Evolutionary conservation across 2,329 filamentous ascomycete genomes (phyloP).

Genomic region (Cordyceps tenuipes): DNA sequence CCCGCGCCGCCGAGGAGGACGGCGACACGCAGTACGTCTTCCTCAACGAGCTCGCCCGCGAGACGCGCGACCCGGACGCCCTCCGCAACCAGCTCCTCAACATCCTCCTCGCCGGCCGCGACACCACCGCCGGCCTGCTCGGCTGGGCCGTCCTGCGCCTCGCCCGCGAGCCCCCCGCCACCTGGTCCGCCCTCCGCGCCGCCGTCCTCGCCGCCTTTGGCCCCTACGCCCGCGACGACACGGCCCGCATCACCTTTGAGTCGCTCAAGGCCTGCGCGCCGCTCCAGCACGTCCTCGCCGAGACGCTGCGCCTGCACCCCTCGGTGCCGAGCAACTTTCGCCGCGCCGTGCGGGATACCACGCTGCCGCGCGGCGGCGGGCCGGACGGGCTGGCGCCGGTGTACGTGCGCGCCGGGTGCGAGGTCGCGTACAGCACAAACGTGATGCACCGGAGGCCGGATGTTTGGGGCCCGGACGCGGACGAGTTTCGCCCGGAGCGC

Average conservation of each 20-base stretch:
- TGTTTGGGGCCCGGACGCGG: conserved; percentile 28
- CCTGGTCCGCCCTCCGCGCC: conserved; percentile 13
- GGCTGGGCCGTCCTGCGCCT: conserved; percentile 17
- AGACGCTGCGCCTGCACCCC: conserved; percentile 27
- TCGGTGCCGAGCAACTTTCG: conserved; percentile 27
- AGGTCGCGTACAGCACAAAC: conserved; percentile 25
- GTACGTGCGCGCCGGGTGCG: conserved; percentile 12
- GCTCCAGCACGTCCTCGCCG: conserved; percentile 19
- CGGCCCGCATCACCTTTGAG: conserved; percentile 11
- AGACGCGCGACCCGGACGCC: conserved; percentile 13
- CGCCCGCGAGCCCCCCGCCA: conserved; percentile 12
- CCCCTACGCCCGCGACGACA: neutral
- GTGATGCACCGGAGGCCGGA: conserved; percentile 26
- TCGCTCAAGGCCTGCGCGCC: conserved; percentile 18
- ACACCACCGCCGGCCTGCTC: conserved; percentile 19
- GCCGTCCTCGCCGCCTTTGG: conserved; percentile 10
- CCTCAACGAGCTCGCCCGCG: conserved; percentile 14
- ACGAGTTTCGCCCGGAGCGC: conserved; percentile 28
- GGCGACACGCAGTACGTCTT: conserved; percentile 10
- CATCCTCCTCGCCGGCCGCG: conserved; percentile 17
- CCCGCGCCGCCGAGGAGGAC: neutral
- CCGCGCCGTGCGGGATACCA: conserved; percentile 21
- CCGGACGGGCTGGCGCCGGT: conserved; percentile 24
- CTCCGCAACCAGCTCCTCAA: conserved; percentile 15
- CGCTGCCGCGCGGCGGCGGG: conserved; percentile 29